These are phyloP conservation scores for Umbelopsis sp. DNA, from an alignment of 192 early-diverging fungal genomes.

Conservation along the genomic window DNA sequence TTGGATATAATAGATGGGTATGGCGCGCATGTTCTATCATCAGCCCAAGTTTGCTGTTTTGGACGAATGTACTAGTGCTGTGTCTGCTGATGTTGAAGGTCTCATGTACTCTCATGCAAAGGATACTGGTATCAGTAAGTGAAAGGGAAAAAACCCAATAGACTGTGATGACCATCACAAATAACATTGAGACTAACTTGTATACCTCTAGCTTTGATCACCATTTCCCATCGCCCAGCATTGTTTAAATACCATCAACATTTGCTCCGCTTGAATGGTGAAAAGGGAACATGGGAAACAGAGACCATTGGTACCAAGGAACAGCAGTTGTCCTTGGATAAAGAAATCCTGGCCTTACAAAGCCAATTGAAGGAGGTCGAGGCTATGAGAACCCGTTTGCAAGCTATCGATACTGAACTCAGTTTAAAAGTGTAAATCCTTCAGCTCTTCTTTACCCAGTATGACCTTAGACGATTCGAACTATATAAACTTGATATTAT, in stretches of 20 bases:
- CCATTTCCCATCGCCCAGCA: slow-evolving; percentile 93
- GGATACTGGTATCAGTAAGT: slow-evolving; percentile 76
- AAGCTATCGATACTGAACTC: slow-evolving; percentile 54
- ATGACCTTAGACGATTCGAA: not conserved
- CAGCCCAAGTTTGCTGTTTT: slow-evolving; percentile 92
- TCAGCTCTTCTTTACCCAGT: not conserved
- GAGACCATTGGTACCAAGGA: slow-evolving; percentile 79
- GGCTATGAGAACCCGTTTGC: slow-evolving; percentile 42
- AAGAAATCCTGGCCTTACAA: slow-evolving; percentile 80
- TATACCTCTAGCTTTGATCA: slow-evolving; percentile 64
- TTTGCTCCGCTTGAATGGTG: slow-evolving; percentile 87
- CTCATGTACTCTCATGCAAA: slow-evolving; percentile 87
- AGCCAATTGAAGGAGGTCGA: slow-evolving; percentile 54
- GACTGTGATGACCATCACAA: not conserved
- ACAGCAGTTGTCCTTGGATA: slow-evolving; percentile 81
- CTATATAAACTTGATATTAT: slow-evolving; percentile 8
- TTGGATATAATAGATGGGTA: slow-evolving; percentile 65
- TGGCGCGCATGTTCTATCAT: slow-evolving; percentile 98
- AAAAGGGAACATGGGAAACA: slow-evolving; percentile 85
- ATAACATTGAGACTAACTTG: too few relatives aligned
- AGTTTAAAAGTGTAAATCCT: slow-evolving; percentile 35
- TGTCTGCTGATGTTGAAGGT: slow-evolving; percentile 91
- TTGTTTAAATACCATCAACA: slow-evolving; percentile 96
- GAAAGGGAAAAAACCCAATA: not conserved
- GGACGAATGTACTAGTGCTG: slow-evolving; percentile 90